Conservation (phyloP, 2,329 filamentous ascomycete species). For the Aquanectria penicillioides region DNA sequence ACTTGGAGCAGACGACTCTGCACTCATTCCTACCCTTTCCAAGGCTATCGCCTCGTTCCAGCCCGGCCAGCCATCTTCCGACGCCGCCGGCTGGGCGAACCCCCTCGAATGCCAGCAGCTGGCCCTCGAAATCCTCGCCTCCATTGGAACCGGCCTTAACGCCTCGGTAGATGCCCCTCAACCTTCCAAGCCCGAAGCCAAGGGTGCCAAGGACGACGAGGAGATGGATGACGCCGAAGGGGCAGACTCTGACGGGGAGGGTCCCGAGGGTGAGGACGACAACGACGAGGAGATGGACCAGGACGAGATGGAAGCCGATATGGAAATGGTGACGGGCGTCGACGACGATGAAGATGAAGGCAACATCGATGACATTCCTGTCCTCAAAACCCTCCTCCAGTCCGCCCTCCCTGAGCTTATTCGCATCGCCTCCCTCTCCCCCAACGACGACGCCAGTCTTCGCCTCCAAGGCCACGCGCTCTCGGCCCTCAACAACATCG, state of each 20-base stretch:
- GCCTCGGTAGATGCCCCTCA: conserved; percentile 54
- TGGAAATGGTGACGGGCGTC: conserved; percentile 70
- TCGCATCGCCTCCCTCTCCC: conserved; percentile 54
- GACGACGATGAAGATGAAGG: conserved; percentile 51
- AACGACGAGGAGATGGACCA: conserved; percentile 66
- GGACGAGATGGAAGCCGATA: conserved; percentile 69
- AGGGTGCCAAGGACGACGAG: conserved; percentile 51
- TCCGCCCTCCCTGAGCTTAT: conserved; percentile 56
- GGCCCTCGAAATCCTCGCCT: conserved; percentile 70
- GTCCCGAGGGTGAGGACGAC: conserved; percentile 49
- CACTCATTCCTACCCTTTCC: conserved; percentile 50
- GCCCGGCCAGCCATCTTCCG: conserved; percentile 36
- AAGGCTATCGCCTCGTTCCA: conserved; percentile 43
- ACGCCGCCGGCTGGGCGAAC: conserved; percentile 52
- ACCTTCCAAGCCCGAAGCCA: conserved; percentile 42
- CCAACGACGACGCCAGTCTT: conserved; percentile 52
- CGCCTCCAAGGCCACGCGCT: conserved; percentile 64
- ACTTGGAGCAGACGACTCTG: conserved; percentile 46
- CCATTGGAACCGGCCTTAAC: conserved; percentile 70
- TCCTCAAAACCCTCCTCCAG: conserved; percentile 56
- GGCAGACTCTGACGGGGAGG: conserved; percentile 49
- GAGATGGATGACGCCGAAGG: conserved; percentile 52
- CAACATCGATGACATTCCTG: conserved; percentile 62
- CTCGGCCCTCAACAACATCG: conserved; percentile 72
- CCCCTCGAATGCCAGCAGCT: conserved; percentile 60